Conservation (phyloP, 805 yeast species). For the Ogataea pignaliae region DNA sequence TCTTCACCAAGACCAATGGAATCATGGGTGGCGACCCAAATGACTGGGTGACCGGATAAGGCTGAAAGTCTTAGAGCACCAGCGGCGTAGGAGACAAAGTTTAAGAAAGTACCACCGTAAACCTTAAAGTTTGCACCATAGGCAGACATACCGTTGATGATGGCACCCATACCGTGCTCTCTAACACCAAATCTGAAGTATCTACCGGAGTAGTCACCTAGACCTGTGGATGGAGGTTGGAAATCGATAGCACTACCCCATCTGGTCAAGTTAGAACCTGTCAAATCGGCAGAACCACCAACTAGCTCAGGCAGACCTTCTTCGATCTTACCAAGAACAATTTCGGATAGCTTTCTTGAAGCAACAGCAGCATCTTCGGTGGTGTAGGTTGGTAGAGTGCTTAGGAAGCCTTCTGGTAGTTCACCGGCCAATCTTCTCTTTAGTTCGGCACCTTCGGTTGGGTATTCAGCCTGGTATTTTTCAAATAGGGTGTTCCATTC, state of each 20-base stretch:
- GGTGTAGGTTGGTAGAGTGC: slow-evolving; percentile 72
- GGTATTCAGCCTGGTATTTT: slow-evolving; percentile 63
- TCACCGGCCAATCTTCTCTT: slow-evolving; percentile 71
- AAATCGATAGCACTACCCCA: slow-evolving; percentile 80
- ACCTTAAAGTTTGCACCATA: slow-evolving; percentile 81
- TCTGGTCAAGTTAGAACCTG: slow-evolving; percentile 94
- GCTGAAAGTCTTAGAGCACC: slow-evolving; percentile 88
- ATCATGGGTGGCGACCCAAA: slow-evolving; percentile 88
- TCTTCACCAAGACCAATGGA: slow-evolving; percentile 91
- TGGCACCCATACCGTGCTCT: slow-evolving; percentile 99
- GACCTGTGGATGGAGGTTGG: slow-evolving; percentile 78
- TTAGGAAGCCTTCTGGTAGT: slow-evolving; percentile 81
- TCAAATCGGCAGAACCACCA: slow-evolving; percentile 98
- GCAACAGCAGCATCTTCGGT: slow-evolving; percentile 81
- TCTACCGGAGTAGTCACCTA: slow-evolving; percentile 88
- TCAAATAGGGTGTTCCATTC: slow-evolving; percentile 70
- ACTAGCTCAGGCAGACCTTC: slow-evolving; percentile 77
- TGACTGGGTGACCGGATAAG: slow-evolving; percentile 74
- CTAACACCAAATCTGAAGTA: slow-evolving; percentile 97
- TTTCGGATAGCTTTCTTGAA: slow-evolving; percentile 90
- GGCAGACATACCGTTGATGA: slow-evolving; percentile 95
- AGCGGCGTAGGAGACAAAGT: slow-evolving; percentile 80
- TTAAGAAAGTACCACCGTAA: slow-evolving; percentile 97
- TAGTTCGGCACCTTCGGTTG: slow-evolving; percentile 74
- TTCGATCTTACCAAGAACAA: slow-evolving; percentile 59